Base-by-base conservation (phyloP, 2,329 filamentous ascomycete species). In the Aureobasidium sp. region DNA sequence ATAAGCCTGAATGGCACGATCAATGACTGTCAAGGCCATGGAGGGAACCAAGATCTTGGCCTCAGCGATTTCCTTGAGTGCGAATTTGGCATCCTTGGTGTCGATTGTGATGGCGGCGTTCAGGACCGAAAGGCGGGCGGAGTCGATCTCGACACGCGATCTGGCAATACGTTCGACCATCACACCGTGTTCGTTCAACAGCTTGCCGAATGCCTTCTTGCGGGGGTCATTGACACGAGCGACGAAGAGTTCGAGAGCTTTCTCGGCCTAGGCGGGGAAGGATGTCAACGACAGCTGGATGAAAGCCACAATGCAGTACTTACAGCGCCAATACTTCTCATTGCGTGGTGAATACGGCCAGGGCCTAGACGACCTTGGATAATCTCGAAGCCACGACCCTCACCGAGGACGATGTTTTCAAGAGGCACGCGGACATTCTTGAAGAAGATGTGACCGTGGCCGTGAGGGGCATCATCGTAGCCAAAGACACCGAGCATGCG, bases 71-170 rank as follows among this genome's bases (percentile, higher is more conserved):
- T 97, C 91, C 75, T 88, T 91, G 65, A 97, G 84, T 0, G 93
- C 91, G 67, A 86, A 85, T 80, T 97, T 97, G 69, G 94, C 89
- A 68, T 93, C 88, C 24, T 87, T 84, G 68, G 89, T 84, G 77
- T 99, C 94, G 79, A 99, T 97, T 78, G 90, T 91, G 75, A 95
- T 88, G 64, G 94, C 94, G 1, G 94, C 94, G 76, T 97, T 97
- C 66, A 97, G 85, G 8, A 97, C 94, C 44, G 94, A 78, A 12
- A 99, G 84, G 39, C 94, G 89, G 0, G 93, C 90, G 0, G 92
- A 86, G 74, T 97, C 93, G 71, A 99, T 96, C 72, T 97, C 93
- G 68, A 97, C 87, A 34, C 94, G 87, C 1, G 91, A 94, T 71
- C 87, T 89, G 47, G 94, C 94, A 41, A 97, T 90, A 84, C 94